Evolutionary conservation across 2,329 filamentous ascomycete species (phyloP), one percentile per base, ranked within the genome.

Genomic region (Aureobasidium namibiae): DNA sequence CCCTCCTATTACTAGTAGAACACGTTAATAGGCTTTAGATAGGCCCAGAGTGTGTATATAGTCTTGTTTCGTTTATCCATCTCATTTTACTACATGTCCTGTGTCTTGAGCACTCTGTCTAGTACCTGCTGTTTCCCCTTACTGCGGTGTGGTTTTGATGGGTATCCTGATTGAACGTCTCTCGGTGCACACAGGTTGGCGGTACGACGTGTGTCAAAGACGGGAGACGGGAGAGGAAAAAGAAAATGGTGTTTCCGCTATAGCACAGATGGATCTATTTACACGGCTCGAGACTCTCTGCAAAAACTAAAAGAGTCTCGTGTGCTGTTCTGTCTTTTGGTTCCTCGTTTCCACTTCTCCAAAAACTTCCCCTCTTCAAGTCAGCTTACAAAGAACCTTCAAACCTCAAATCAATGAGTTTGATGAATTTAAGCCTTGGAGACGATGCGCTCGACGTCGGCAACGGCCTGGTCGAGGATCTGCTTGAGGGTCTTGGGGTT

Each of bases 401-500:
- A n/a, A 26, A 44, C 13, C 39, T 46, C 39, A 56, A 45, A 21
- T 38, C 18, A 33, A 52, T 52, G 49, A 52, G 49, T 39, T 39
- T 9, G 10, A 24, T 31, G 21, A 10, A 29, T 48, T 21, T 57
- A 57, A 57, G 54, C 54, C 52, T 61, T 46, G 52, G 59, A 46
- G 44, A 61, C 59, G 38, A 61, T 61, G 29, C 50, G 92, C 86
- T 99, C 94, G 73, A 99, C 87, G 77, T 99, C 94, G 65, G 88
- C 79, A 72, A 99, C 84, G 76, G 91, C 96, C 84, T 99, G 94
- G 80, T 94, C 88, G 69, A 99, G 86, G 72, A 99, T 96, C 81
- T 96, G 91, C 83, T 96, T 90, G 70, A 99, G 86, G 67, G 87
- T 83, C 85, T 92, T 97, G 76, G 95, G 94, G 84, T 89, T 96